Percentiles rank a stretch among this genome's conserved stretches.
phyloP scores from a whole-genome alignment of 2,329 filamentous ascomycete species.

The Pochonia chlamydosporia region DNA sequence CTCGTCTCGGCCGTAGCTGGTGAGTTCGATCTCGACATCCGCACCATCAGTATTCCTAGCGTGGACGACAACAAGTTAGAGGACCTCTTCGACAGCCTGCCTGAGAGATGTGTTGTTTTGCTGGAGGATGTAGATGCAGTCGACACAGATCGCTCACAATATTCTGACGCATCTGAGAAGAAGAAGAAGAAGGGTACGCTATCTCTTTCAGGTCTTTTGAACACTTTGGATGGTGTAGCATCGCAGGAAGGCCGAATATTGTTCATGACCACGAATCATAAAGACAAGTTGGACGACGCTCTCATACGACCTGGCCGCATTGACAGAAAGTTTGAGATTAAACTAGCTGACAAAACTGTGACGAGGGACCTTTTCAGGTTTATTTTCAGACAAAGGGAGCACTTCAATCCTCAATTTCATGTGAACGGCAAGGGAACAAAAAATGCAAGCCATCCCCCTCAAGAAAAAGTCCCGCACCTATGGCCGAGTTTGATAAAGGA shows the following conservation, averaged over 20 bases:
- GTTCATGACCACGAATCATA: background rate
- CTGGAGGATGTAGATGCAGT: constrained; percentile 50
- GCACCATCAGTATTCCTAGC: constrained; percentile 42
- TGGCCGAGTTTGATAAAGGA: no score
- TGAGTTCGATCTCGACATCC: constrained; percentile 44
- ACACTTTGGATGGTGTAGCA: background rate
- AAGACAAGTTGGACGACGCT: background rate
- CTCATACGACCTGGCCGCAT: background rate
- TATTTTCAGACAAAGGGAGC: background rate
- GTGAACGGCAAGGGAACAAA: background rate
- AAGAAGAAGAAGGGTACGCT: background rate
- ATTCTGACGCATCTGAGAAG: background rate
- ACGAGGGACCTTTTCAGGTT: background rate
- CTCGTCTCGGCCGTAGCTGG: constrained; percentile 47
- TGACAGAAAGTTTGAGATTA: background rate
- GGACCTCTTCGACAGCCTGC: constrained; percentile 45
- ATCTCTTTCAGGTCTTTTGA: background rate
- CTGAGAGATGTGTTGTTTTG: constrained; percentile 46
- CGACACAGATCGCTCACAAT: background rate
- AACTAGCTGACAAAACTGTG: background rate
- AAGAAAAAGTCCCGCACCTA: no score
- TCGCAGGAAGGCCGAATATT: background rate
- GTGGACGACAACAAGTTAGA: constrained; percentile 44
- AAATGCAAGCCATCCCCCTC: background rate
- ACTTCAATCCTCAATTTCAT: background rate